Evolutionary conservation across 257 asterid genomes (phyloP).

Genomic region (Plantago major): DNA sequence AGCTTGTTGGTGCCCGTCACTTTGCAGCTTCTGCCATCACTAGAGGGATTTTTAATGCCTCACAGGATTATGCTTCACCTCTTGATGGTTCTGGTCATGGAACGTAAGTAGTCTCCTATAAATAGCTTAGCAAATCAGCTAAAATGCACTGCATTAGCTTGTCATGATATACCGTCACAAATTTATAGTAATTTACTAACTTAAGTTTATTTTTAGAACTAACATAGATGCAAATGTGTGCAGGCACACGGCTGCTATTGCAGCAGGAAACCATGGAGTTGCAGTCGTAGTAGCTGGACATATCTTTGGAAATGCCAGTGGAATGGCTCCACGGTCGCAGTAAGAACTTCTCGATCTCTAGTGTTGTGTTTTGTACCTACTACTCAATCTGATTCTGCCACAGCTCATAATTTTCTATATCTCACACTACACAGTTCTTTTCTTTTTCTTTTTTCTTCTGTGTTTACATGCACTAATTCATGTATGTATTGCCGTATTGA

Average conservation of each 20-base stretch:
- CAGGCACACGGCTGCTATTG: slow-evolving; percentile 94
- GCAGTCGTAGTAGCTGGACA: slow-evolving; percentile 88
- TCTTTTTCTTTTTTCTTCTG: not conserved
- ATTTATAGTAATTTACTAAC: no score
- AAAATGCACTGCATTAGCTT: not conserved
- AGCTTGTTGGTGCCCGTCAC: slow-evolving; percentile 97
- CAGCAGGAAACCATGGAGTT: slow-evolving; percentile 97
- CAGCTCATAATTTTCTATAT: not conserved
- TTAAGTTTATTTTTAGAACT: no score
- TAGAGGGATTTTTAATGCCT: slow-evolving; percentile 92
- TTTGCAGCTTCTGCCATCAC: slow-evolving; percentile 98
- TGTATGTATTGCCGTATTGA: slow-evolving; percentile 14
- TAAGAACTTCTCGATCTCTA: slow-evolving; percentile 30
- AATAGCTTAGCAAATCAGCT: not conserved
- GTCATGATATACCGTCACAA: not conserved
- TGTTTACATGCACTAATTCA: not conserved
- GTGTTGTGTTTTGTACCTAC: not conserved
- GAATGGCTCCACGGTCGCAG: slow-evolving; percentile 99
- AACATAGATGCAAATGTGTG: not conserved
- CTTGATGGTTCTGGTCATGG: slow-evolving; percentile 98
- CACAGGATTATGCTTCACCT: slow-evolving; percentile 96
- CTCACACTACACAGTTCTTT: not conserved
- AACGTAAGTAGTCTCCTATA: slow-evolving; percentile 56
- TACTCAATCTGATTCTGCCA: not conserved
- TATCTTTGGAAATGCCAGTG: slow-evolving; percentile 95